Conservation (phyloP, 2,329 filamentous ascomycete species). For the Nemania diffusa region DNA sequence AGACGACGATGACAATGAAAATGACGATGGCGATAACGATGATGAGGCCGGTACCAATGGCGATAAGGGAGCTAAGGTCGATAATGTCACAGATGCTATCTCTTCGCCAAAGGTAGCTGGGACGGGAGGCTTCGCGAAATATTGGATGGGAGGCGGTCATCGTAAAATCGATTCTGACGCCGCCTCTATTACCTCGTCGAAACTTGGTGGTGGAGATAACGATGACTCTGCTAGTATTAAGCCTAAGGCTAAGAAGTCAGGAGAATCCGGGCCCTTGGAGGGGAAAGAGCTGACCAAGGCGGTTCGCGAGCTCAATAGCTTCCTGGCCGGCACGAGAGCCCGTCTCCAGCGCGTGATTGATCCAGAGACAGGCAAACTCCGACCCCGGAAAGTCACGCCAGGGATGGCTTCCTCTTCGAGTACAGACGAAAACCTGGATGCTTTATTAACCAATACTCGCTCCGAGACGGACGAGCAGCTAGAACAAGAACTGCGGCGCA, state of each 20-base stretch:
- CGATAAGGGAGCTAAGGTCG: constrained; percentile 47
- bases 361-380: constrained; percentile 70
- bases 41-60: constrained; percentile 49
- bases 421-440: constrained; percentile 44
- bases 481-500: constrained; percentile 76
- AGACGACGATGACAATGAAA: constrained; percentile 60
- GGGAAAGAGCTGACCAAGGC: constrained; percentile 87
- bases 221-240: constrained; percentile 67
- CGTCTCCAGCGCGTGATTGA: constrained; percentile 71
- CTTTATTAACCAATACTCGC: constrained; percentile 55
- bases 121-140: constrained; percentile 61
- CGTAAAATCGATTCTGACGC: constrained; percentile 63
- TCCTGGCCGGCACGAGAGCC: constrained; percentile 85
- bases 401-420: constrained; percentile 53
- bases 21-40: constrained; percentile 52
- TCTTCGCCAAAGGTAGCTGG: constrained; percentile 54
- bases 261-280: constrained; percentile 67
- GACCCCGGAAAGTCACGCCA: constrained; percentile 58
- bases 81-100: constrained; percentile 40
- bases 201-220: constrained; percentile 59
- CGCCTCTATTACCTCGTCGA: constrained; percentile 69
- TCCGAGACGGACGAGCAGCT: constrained; percentile 68
- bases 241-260: constrained; percentile 55
- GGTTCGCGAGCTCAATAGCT: constrained; percentile 84
- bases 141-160: constrained; percentile 57